phyloP scores from a whole-genome alignment of 2,329 filamentous ascomycete genomes.

The Coleophoma crateriformis region DNA sequence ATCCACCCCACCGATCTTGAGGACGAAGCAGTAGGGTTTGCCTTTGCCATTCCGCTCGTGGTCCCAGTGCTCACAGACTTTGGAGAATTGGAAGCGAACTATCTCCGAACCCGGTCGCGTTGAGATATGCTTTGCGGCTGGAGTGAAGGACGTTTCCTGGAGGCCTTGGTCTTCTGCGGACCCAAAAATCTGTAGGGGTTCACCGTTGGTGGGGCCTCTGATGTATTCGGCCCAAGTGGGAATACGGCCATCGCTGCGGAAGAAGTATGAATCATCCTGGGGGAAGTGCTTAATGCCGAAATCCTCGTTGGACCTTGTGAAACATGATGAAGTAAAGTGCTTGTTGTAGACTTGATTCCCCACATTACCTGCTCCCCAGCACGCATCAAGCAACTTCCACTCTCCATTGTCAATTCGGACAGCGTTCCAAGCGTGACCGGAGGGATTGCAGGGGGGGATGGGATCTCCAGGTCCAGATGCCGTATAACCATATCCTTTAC shows the following conservation, averaged over 20 bases:
- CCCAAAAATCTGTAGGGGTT: slow-evolving; percentile 39
- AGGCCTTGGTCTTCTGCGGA: slow-evolving; percentile 45
- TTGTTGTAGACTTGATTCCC: slow-evolving; percentile 54
- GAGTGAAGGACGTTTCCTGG: slow-evolving; percentile 54
- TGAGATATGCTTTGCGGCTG: slow-evolving; percentile 51
- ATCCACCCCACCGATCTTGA: slow-evolving; percentile 61
- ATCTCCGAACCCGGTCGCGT: slow-evolving; percentile 48
- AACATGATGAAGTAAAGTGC: slow-evolving; percentile 59
- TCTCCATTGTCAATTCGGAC: slow-evolving; percentile 79
- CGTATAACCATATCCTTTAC: slow-evolving; percentile 77
- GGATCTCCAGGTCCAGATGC: slow-evolving; percentile 57
- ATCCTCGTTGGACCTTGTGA: slow-evolving; percentile 63
- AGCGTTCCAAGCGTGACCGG: slow-evolving; percentile 87
- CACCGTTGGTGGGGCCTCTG: slow-evolving; percentile 49
- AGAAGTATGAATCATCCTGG: slow-evolving; percentile 60
- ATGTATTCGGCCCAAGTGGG: slow-evolving; percentile 81
- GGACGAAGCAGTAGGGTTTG: slow-evolving; percentile 61
- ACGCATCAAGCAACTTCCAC: slow-evolving; percentile 89
- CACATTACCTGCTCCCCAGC: slow-evolving; percentile 84
- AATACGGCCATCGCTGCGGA: slow-evolving; percentile 63
- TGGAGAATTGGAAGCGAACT: slow-evolving; percentile 75
- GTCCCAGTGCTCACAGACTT: slow-evolving; percentile 78
- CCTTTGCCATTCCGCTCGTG: slow-evolving; percentile 62
- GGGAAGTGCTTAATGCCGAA: slow-evolving; percentile 84
- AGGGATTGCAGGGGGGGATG: slow-evolving; percentile 56